phyloP scores from a whole-genome alignment of 139 green algal species.

The Chlamydomonas sphaeroides region DNA sequence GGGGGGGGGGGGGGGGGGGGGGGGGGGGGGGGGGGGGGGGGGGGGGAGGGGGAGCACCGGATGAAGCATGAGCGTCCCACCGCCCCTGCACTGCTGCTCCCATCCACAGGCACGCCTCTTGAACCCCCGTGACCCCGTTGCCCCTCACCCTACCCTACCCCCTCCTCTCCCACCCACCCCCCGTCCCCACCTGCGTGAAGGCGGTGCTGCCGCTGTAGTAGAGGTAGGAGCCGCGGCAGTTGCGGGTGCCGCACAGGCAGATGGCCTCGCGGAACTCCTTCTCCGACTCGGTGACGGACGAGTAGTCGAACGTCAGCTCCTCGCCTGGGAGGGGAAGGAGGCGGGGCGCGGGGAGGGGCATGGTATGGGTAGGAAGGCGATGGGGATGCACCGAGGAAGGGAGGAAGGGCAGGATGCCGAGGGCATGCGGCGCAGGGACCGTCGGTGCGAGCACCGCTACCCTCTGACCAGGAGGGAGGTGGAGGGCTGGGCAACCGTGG shows the following conservation, averaged over 20 bases:
- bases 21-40: too few species aligned
- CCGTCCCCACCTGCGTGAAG: constrained; percentile 72
- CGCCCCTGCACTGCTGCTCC: too few species aligned
- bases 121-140: too few species aligned
- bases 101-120: too few species aligned
- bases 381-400: background rate
- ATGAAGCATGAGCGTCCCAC: too few species aligned
- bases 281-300: constrained; percentile 83
- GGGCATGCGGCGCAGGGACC: too few species aligned
- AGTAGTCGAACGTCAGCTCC: constrained; percentile 93
- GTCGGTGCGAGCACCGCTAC: too few species aligned
- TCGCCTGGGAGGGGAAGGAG: constrained; percentile 55
- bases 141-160: background rate
- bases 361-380: too few species aligned
- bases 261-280: constrained; percentile 85
- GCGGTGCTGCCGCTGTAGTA: constrained; percentile 80
- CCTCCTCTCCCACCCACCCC: background rate
- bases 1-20: too few species aligned
- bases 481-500: too few species aligned
- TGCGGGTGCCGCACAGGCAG: constrained; percentile 83
- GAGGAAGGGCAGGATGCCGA: background rate
- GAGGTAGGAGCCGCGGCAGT: constrained; percentile 87
- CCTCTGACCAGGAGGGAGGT: too few species aligned
- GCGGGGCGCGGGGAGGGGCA: background rate
- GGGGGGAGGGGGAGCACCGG: too few species aligned